A percentile compares a stretch with the other conserved stretches of the same genome.
These are phyloP conservation scores for Malania oleifera DNA, from an alignment of 164 flowering plant species.

Conservation along the genomic window DNA sequence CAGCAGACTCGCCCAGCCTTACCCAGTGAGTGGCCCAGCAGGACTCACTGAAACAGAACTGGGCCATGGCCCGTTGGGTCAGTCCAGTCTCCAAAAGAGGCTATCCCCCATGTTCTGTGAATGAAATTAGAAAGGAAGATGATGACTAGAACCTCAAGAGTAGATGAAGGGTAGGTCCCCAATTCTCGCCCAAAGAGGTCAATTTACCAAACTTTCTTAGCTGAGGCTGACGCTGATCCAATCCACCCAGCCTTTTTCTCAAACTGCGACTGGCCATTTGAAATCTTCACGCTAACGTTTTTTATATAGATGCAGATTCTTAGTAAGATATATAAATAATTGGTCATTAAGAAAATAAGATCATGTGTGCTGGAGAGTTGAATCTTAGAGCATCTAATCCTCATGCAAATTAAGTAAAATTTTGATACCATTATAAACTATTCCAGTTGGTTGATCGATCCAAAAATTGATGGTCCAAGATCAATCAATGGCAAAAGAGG, in stretches of 20 bases:
- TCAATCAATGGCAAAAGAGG: no score
- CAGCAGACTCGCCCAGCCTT: no score
- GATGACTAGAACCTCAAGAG: slow-evolving; percentile 13
- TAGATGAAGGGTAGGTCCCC: slow-evolving; percentile 21
- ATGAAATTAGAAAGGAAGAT: slow-evolving; percentile 28
- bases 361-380: not conserved
- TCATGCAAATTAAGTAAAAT: no score
- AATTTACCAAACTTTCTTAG: not conserved
- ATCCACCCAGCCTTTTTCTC: slow-evolving; percentile 1
- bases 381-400: no score
- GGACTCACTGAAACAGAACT: no score
- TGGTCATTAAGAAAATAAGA: not conserved
- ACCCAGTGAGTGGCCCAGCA: no score
- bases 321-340: not conserved
- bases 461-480: no score
- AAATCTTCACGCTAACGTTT: no score
- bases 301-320: not conserved
- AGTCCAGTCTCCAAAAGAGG: not conserved
- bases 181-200: slow-evolving; percentile 13
- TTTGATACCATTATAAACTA: no score
- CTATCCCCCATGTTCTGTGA: slow-evolving; percentile 49
- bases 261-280: slow-evolving; percentile 1
- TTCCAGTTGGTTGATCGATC: no score
- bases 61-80: not conserved
- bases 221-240: slow-evolving; percentile 7